A percentile compares a stretch with the other conserved stretches of the same genome.
phyloP scores from a whole-genome alignment of 164 flowering plant genomes.

The Dillenia turbinata region DNA sequence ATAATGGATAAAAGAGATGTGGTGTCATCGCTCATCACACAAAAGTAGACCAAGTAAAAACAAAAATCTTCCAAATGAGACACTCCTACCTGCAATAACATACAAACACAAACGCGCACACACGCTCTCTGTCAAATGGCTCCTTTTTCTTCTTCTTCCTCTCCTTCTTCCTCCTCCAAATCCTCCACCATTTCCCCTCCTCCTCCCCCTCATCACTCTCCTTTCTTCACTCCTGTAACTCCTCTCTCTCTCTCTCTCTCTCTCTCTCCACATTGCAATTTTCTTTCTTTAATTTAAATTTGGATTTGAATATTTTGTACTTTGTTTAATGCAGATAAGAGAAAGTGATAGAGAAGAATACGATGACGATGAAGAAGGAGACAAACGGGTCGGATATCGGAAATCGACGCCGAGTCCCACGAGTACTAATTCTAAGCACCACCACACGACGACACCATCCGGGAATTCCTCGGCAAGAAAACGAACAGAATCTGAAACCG shows the following conservation, averaged over 20 bases:
- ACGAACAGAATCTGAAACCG: slow-evolving; percentile 12
- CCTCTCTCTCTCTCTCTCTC: background rate
- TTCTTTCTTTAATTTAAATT: background rate
- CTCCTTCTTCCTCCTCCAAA: slow-evolving; percentile 36
- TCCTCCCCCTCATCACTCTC: slow-evolving; percentile 34
- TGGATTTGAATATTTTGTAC: background rate
- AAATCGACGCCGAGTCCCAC: slow-evolving; percentile 8
- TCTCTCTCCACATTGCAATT: background rate
- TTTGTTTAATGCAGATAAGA: slow-evolving; percentile 37
- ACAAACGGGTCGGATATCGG: slow-evolving; percentile 2
- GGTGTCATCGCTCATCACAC: no score
- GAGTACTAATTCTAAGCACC: slow-evolving; percentile 25
- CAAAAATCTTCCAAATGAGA: no score
- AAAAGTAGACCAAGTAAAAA: no score
- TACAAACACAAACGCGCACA: no score
- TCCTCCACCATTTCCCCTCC: slow-evolving; percentile 28
- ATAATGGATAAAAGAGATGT: no score
- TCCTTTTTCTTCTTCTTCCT: slow-evolving; percentile 6
- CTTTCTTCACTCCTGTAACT: slow-evolving; percentile 62
- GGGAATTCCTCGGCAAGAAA: slow-evolving; percentile 18
- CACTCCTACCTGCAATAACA: no score
- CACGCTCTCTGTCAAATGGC: background rate
- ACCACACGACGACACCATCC: slow-evolving; percentile 50
- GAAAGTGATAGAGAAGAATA: slow-evolving; percentile 39
- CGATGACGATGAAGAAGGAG: slow-evolving; percentile 20